Evolutionary conservation across 768 basidiomycete species (phyloP).

Genomic region (Lepiota venenata): DNA sequence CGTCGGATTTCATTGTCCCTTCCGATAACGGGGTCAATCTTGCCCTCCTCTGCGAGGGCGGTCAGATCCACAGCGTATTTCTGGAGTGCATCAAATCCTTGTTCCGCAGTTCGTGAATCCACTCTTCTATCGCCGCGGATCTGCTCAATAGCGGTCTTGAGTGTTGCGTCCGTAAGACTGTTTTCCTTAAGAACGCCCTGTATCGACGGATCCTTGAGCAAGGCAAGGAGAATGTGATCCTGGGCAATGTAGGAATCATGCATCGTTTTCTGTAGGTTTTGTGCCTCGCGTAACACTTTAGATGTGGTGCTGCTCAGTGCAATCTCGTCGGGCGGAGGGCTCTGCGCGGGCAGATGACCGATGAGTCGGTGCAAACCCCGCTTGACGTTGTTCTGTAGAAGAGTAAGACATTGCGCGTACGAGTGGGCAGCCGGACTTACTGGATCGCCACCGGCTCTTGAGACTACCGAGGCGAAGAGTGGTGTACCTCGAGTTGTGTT

Average conservation of each 20-base stretch:
- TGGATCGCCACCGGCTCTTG: conserved; percentile 82
- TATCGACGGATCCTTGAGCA: conserved; percentile 73
- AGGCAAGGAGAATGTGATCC: conserved; percentile 86
- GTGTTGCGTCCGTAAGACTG: conserved; percentile 60
- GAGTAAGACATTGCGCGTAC: conserved; percentile 7
- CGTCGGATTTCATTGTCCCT: conserved; percentile 91
- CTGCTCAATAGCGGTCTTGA: conserved; percentile 77
- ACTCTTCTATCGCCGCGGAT: conserved; percentile 81
- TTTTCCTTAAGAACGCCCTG: conserved; percentile 71
- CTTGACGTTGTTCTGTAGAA: conserved; percentile 50
- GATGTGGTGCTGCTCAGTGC: conserved; percentile 52
- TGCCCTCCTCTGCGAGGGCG: conserved; percentile 83
- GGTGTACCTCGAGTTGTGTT: conserved; percentile 37
- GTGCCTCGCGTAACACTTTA: conserved; percentile 72
- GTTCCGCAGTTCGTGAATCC: conserved; percentile 83
- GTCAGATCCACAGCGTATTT: conserved; percentile 91
- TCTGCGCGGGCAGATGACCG: conserved; percentile 79
- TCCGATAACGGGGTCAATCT: conserved; percentile 94
- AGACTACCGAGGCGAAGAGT: conserved; percentile 74
- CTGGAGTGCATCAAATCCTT: conserved; percentile 88
- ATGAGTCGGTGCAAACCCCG: conserved; percentile 73
- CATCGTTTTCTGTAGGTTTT: conserved; percentile 75
- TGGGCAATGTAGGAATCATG: conserved; percentile 92
- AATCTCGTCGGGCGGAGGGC: conserved; percentile 82
- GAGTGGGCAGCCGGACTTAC: conserved; percentile 39